A percentile compares a stretch with the other conserved stretches of the same genome.
These are phyloP conservation scores for Microdochium nivale DNA, from an alignment of 2,329 filamentous ascomycete genomes.

Conservation along the genomic window DNA sequence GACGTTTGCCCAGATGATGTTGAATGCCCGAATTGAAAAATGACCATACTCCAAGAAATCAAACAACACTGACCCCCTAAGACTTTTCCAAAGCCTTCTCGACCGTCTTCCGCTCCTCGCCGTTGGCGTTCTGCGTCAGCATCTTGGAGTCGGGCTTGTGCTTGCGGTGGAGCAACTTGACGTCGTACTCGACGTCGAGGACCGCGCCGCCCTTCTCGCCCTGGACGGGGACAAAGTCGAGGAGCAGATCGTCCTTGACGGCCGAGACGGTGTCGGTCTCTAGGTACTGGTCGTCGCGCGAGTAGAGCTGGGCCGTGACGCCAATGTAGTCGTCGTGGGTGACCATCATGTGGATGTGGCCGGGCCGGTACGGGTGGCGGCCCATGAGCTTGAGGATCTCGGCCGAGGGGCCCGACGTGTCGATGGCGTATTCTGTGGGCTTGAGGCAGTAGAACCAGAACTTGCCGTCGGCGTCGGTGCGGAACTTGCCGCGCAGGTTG, in stretches of 20 bases:
- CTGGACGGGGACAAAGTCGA: slow-evolving; percentile 37
- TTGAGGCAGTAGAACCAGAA: slow-evolving; percentile 69
- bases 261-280: slow-evolving; percentile 40
- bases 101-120: neutral
- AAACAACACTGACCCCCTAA: too few relatives aligned
- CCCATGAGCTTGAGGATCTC: slow-evolving; percentile 35
- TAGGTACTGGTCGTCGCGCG: slow-evolving; percentile 58
- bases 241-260: slow-evolving; percentile 42
- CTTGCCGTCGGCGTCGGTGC: slow-evolving; percentile 58
- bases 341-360: slow-evolving; percentile 44
- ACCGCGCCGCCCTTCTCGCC: slow-evolving; percentile 24
- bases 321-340: slow-evolving; percentile 59
- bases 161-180: neutral
- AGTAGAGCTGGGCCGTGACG: slow-evolving; percentile 71
- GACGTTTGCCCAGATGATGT: too few relatives aligned
- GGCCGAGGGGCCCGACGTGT: slow-evolving; percentile 47
- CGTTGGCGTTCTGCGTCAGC: neutral
- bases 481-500: slow-evolving; percentile 72
- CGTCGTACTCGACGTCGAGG: slow-evolving; percentile 27
- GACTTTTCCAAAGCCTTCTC: neutral
- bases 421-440: slow-evolving; percentile 65
- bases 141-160: neutral
- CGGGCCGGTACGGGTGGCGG: slow-evolving; percentile 38
- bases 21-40: too few relatives aligned
- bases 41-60: too few relatives aligned